Base-by-base conservation (phyloP, 2,329 filamentous ascomycete genomes). In the Hypoxylon sp. region DNA sequence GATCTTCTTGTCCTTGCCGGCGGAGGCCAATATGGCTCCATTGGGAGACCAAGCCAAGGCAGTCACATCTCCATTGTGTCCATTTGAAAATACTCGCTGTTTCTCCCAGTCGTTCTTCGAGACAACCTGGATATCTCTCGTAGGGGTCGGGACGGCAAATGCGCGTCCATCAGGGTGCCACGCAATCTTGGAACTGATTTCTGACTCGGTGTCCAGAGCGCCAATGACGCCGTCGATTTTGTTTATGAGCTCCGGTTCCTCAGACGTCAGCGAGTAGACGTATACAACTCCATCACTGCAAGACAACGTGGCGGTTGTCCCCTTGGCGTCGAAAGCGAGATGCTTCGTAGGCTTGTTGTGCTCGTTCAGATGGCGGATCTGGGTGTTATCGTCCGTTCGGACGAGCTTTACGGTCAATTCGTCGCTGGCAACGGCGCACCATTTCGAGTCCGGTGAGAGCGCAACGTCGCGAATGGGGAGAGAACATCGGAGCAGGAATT, bases 91-190 rank as follows among this genome's bases (percentile, higher is more conserved):
- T 0, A 82, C 79, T 63, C 91, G 87, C 76, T 98, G 93, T 69
- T 91, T 90, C 74, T 93, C 91, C 91, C 94, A 97, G 75, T 97
- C 93, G 54, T 87, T 88, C 65, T 89, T 89, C n/a, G 94, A 97
- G 58, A 97, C 86, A 39, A 97, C 87, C 72, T 96, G 91, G 26
- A 97, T 88, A 75, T 97, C 90, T 79, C 90, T 87, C 20, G 91
- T 93, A 0, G 91, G 86, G 19, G 94, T 97, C 0, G 93, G 89
- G 19, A 91, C 89, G 1, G 92, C 94, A 77, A 99, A 97, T 2
- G 94, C 92, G 69, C 92, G 87, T 19, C 95, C 94, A 75, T 98
- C 94, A 0, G 96, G 96, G 79, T 98, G 95, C 95, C 95, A 99
- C 0, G 88, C 86, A 5, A 90, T 88, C 72, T 85, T 86, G 3